These are phyloP conservation scores for Bertia moriformis DNA, from an alignment of 2,329 filamentous ascomycete genomes.

Conservation along the genomic window DNA sequence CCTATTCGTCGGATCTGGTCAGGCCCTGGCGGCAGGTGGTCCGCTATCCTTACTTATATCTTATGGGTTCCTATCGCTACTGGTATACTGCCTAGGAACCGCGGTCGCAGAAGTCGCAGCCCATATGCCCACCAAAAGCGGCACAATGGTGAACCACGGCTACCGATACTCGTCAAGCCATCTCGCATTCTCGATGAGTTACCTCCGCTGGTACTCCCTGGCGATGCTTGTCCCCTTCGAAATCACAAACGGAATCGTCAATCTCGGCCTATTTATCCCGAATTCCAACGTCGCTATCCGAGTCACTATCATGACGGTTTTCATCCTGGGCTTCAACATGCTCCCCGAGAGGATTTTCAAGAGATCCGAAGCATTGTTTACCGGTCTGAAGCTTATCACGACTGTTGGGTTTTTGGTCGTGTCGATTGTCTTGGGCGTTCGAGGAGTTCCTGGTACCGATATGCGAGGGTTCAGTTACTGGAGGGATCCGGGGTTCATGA, in stretches of 20 bases:
- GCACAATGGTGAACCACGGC: neutral
- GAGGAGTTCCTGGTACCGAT: conserved; percentile 1
- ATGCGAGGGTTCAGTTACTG: conserved; percentile 7
- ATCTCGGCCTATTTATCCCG: neutral
- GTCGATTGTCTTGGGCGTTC: neutral
- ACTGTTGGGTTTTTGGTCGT: neutral
- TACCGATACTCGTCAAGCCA: neutral
- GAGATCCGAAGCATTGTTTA: conserved; percentile 2
- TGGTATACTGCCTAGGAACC: neutral
- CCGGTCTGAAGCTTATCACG: neutral
- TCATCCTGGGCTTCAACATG: conserved; percentile 16
- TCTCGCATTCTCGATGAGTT: neutral
- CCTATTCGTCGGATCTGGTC: neutral
- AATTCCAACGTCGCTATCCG: neutral
- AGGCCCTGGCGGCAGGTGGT: neutral
- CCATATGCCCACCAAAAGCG: neutral
- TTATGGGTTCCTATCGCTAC: neutral
- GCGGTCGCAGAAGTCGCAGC: neutral
- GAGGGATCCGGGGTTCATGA: conserved; percentile 4
- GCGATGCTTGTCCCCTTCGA: conserved; percentile 1
- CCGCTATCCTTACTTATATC: neutral
- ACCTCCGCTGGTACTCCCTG: neutral
- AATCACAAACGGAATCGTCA: neutral
- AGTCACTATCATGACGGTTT: conserved; percentile 12
- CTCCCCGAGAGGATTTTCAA: conserved; percentile 12